phyloP scores from a whole-genome alignment of 1,284 basidiomycete species.

The Ustilago curta region DNA sequence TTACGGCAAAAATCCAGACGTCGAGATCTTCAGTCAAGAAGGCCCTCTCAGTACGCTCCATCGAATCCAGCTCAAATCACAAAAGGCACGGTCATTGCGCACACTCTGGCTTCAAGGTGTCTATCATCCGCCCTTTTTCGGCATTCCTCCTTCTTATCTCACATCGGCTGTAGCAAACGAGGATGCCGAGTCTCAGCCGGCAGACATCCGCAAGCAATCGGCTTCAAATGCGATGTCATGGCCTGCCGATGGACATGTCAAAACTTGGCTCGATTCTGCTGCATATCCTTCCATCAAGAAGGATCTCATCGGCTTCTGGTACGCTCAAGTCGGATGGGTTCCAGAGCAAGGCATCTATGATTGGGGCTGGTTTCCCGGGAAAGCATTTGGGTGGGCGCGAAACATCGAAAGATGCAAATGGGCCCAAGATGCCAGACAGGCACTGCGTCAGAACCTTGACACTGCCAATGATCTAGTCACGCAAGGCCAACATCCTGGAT shows the following conservation, averaged over 20 bases:
- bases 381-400: constrained; percentile 29
- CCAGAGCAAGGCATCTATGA: constrained; percentile 38
- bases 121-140: constrained; percentile 27
- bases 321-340: constrained; percentile 29
- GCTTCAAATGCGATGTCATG: constrained; percentile 16
- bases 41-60: constrained; percentile 18
- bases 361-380: constrained; percentile 45
- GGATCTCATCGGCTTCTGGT: constrained; percentile 24
- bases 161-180: constrained; percentile 1
- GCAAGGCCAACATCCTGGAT: constrained; percentile 20
- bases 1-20: constrained; percentile 17
- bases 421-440: constrained; percentile 15
- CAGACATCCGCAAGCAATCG: neutral
- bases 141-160: constrained; percentile 12
- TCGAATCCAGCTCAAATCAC: constrained; percentile 18
- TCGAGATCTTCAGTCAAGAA: constrained; percentile 21
- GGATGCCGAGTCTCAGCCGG: constrained; percentile 9
- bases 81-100: constrained; percentile 24
- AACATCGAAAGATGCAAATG: constrained; percentile 14
- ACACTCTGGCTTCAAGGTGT: constrained; percentile 34
- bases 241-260: constrained; percentile 29
- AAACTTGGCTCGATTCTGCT: constrained; percentile 15
- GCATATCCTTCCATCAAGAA: constrained; percentile 27
- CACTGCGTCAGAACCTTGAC: neutral
- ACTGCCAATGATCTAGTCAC: neutral